Evolutionary conservation across 1,139 yeast genomes (phyloP).

Genomic region (Suhomyces ambrosiae): DNA sequence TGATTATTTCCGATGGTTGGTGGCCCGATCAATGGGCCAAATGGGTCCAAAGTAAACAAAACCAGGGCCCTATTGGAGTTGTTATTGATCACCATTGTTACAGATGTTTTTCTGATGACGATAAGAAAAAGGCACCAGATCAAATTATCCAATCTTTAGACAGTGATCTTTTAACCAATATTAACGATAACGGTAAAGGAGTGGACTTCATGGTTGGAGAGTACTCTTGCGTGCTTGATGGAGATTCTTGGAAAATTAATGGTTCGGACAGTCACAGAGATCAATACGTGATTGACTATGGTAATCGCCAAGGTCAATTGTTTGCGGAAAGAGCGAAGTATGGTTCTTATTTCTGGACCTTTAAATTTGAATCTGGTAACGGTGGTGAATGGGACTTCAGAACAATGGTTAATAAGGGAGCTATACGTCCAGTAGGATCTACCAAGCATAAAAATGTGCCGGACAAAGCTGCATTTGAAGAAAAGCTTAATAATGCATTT

Average conservation of each 20-base stretch:
- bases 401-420: conserved; percentile 72
- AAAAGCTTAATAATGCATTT: conserved; percentile 39
- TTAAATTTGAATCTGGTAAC: conserved; percentile 79
- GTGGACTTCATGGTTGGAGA: conserved; percentile 87
- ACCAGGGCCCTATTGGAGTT: conserved; percentile 54
- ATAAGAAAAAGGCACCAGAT: conserved; percentile 64
- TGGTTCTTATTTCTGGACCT: conserved; percentile 91
- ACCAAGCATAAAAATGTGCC: conserved; percentile 34
- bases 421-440: conserved; percentile 37
- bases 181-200: conserved; percentile 46
- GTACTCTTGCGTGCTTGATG: conserved; percentile 85
- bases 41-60: conserved; percentile 55
- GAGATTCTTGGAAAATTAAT: conserved; percentile 64
- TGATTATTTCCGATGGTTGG: conserved; percentile 93
- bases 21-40: conserved; percentile 79
- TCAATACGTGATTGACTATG: conserved; percentile 40
- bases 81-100: conserved; percentile 85
- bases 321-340: conserved; percentile 56
- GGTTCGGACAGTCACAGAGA: conserved; percentile 47
- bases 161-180: conserved; percentile 52
- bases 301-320: conserved; percentile 42
- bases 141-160: conserved; percentile 63
- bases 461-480: conserved; percentile 45
- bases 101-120: conserved; percentile 79
- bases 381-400: conserved; percentile 97